Evolutionary conservation across 1,139 yeast species (phyloP).

Genomic region (Taphrina pruni): DNA sequence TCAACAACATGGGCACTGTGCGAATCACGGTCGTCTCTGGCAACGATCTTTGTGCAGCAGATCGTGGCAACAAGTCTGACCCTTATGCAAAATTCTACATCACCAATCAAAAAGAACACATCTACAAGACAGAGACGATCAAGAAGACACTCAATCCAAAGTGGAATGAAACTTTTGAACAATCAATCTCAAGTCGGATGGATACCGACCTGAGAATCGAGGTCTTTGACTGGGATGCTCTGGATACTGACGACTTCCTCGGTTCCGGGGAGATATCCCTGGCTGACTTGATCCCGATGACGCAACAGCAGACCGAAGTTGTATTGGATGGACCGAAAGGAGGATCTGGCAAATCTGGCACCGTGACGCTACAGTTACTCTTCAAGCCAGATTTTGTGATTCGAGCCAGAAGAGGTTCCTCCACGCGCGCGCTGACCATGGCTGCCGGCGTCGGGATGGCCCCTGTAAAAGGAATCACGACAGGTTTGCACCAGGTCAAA

Average conservation of each 20-base stretch:
- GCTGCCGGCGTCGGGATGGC: constrained; percentile 48
- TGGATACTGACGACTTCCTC: constrained; percentile 75
- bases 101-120: constrained; percentile 60
- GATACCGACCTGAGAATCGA: constrained; percentile 65
- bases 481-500: constrained; percentile 44
- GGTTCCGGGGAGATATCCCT: constrained; percentile 71
- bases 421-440: constrained; percentile 41
- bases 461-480: constrained; percentile 48
- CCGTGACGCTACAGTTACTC: constrained; percentile 61
- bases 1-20: constrained; percentile 75
- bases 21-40: constrained; percentile 70
- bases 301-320: constrained; percentile 61
- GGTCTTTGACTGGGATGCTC: constrained; percentile 90
- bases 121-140: constrained; percentile 74
- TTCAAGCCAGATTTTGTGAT: constrained; percentile 76
- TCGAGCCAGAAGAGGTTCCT: constrained; percentile 49
- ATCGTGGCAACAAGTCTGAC: constrained; percentile 88
- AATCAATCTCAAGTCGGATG: constrained; percentile 64
- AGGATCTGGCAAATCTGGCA: constrained; percentile 60
- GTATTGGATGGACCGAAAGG: constrained; percentile 64
- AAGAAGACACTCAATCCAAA: constrained; percentile 87
- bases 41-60: constrained; percentile 77
- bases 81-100: constrained; percentile 77
- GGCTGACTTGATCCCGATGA: constrained; percentile 64
- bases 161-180: constrained; percentile 73